A percentile compares a stretch with the other conserved stretches of the same genome.
These are phyloP conservation scores for Chamaecyparis obtusa DNA, from an alignment of 75 land plant species.

Conservation along the genomic window DNA sequence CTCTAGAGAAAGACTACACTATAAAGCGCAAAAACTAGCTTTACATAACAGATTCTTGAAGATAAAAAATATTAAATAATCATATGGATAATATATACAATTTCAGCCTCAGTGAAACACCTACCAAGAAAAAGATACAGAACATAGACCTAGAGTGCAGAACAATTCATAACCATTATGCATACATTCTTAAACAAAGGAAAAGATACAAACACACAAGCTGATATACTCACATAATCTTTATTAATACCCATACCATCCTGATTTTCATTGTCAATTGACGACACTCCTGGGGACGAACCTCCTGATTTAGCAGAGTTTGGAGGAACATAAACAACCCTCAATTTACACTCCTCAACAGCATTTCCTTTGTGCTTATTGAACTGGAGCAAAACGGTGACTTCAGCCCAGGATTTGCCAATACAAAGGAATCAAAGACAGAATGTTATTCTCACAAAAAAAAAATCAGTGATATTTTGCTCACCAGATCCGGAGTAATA, in stretches of 20 bases:
- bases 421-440: not conserved
- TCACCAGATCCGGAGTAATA: constrained; percentile 52
- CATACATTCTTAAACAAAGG: not conserved
- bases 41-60: not conserved
- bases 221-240: not conserved
- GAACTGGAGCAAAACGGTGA: constrained; percentile 47
- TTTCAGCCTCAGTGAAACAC: not conserved
- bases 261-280: constrained; percentile 34
- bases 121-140: not conserved
- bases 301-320: constrained; percentile 35
- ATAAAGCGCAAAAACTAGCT: not conserved
- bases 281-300: constrained; percentile 44
- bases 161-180: not conserved
- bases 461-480: constrained; percentile 4
- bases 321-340: constrained; percentile 59
- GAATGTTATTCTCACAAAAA: not conserved
- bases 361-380: constrained; percentile 62
- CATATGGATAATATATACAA: not conserved
- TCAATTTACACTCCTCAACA: constrained; percentile 71
- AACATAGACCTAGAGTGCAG: not conserved
- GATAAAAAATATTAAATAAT: too few relatives aligned
- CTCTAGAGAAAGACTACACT: too few relatives aligned
- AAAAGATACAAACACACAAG: not conserved
- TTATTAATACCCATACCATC: not conserved
- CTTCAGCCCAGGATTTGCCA: not conserved